Percentiles rank a stretch among this genome's conserved stretches.
Conservation (phyloP, 2,329 filamentous ascomycete genomes). For the Dendryphion nanum region DNA sequence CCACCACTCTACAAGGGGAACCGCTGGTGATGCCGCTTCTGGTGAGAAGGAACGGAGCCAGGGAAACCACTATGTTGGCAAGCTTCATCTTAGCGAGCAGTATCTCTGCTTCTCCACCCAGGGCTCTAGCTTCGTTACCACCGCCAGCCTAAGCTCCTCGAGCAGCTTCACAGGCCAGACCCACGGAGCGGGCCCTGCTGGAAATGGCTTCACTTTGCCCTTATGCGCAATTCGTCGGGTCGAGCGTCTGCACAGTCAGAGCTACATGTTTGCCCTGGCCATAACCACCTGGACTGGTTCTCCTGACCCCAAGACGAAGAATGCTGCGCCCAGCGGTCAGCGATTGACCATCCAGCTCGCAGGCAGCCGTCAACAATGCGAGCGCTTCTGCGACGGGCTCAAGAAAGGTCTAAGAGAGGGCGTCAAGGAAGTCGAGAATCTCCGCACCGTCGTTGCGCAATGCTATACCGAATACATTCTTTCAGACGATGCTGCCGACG, state of each 20-base stretch:
- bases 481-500: constrained; percentile 50
- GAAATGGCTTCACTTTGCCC: constrained; percentile 93
- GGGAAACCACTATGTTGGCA: constrained; percentile 87
- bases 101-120: constrained; percentile 97
- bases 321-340: constrained; percentile 61
- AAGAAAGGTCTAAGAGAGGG: constrained; percentile 86
- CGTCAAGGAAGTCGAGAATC: constrained; percentile 81
- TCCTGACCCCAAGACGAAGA: constrained; percentile 41
- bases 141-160: constrained; percentile 75
- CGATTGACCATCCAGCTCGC: constrained; percentile 90
- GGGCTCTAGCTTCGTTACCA: constrained; percentile 78
- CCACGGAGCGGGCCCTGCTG: constrained; percentile 85
- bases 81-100: constrained; percentile 88
- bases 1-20: constrained; percentile 56
- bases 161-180: constrained; percentile 89
- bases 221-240: constrained; percentile 89
- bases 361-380: constrained; percentile 83
- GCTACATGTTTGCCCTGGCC: constrained; percentile 86
- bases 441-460: constrained; percentile 75
- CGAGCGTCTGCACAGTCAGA: constrained; percentile 88
- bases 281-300: constrained; percentile 90
- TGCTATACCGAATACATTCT: constrained; percentile 72
- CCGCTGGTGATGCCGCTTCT: constrained; percentile 32
- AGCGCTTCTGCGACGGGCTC: constrained; percentile 92
- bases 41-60: constrained; percentile 68